A percentile compares a stretch with the other conserved stretches of the same genome.
These are phyloP conservation scores for Boletus subcaerulescens DNA, from an alignment of 768 basidiomycete genomes.

Conservation along the genomic window DNA sequence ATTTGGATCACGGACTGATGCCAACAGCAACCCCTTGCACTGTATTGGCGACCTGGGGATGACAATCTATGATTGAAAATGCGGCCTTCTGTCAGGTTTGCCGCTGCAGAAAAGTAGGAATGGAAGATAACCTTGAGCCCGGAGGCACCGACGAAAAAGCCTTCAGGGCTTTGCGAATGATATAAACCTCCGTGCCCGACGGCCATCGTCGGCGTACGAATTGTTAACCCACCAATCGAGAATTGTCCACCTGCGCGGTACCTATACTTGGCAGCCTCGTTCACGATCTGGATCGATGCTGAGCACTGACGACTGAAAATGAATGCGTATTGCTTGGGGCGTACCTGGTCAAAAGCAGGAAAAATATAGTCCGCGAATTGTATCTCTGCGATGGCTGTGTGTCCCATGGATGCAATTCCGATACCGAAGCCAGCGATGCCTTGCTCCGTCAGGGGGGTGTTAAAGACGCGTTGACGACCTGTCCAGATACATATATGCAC, in stretches of 20 bases:
- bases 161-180: constrained; percentile 94
- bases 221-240: constrained; percentile 78
- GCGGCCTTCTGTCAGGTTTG: background rate
- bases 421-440: constrained; percentile 95
- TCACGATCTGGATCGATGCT: constrained; percentile 63
- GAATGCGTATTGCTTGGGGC: constrained; percentile 5
- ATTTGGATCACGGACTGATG: constrained; percentile 88
- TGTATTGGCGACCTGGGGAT: constrained; percentile 93
- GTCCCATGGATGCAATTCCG: constrained; percentile 89
- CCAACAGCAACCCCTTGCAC: constrained; percentile 88
- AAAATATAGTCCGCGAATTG: constrained; percentile 90
- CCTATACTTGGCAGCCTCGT: constrained; percentile 91
- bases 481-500: constrained; percentile 4
- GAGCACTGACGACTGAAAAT: background rate
- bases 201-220: constrained; percentile 85
- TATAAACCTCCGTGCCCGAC: constrained; percentile 93
- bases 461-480: constrained; percentile 93
- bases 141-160: constrained; percentile 87
- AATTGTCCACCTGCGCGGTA: constrained; percentile 86
- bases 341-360: constrained; percentile 91
- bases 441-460: constrained; percentile 90
- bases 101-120: background rate
- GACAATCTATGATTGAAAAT: constrained; percentile 48
- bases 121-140: constrained; percentile 68
- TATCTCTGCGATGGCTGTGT: constrained; percentile 92